Conservation (phyloP, 1,284 basidiomycete genomes). For the Vanrija humicola region DNA sequence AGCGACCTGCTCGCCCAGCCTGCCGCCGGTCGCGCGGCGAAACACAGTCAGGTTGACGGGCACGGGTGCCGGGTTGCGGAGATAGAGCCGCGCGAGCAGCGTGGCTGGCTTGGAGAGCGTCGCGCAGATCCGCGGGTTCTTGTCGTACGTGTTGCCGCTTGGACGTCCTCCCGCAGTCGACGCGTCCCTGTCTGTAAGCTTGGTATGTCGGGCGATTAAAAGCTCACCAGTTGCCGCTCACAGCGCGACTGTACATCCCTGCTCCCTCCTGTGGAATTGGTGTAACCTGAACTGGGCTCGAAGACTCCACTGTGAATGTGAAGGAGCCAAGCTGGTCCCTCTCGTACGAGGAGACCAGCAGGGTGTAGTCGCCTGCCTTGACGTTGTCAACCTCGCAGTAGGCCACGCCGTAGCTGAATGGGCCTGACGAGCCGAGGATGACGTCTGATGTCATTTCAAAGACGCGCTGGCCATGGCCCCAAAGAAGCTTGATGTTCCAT, state of each 20-base stretch:
- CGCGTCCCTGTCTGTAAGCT: constrained; percentile 51
- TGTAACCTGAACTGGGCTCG: constrained; percentile 50
- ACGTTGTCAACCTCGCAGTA: constrained; percentile 55
- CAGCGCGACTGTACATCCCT: constrained; percentile 73
- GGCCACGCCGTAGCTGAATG: constrained; percentile 76
- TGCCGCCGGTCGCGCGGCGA: constrained; percentile 21
- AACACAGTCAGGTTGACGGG: constrained; percentile 48
- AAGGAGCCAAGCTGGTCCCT: constrained; percentile 65
- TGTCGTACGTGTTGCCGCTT: constrained; percentile 58
- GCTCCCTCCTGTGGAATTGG: constrained; percentile 70
- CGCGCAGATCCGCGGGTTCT: constrained; percentile 68
- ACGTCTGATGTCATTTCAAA: constrained; percentile 53
- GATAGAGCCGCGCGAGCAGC: constrained; percentile 52
- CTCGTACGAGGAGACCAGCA: constrained; percentile 78
- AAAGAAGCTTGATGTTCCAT: constrained; percentile 68
- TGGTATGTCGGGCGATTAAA: background rate
- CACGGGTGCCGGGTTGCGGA: constrained; percentile 14
- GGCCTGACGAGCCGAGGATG: constrained; percentile 55
- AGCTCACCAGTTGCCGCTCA: constrained; percentile 66
- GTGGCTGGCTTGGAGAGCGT: constrained; percentile 56
- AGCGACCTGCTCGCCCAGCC: constrained; percentile 53
- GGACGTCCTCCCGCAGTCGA: constrained; percentile 63
- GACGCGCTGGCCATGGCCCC: constrained; percentile 69
- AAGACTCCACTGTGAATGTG: constrained; percentile 61
- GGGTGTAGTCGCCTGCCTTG: constrained; percentile 69